Evolutionary conservation across 495 filamentous ascomycete species (phyloP).

Genomic region (Daldinia loculata): DNA sequence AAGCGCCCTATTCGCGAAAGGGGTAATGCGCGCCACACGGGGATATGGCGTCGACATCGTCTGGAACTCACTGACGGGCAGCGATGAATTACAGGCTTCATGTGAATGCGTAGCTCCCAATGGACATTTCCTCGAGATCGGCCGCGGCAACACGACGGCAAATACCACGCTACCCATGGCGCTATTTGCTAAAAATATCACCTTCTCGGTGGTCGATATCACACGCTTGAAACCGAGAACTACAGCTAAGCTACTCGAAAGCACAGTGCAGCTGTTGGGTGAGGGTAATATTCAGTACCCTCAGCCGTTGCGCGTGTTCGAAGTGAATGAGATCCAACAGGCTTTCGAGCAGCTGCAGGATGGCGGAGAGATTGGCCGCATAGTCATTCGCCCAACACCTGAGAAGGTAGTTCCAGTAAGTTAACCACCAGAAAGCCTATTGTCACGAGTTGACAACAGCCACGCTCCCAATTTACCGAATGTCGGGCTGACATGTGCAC

Average conservation of each 20-base stretch:
- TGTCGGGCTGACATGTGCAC: not conserved
- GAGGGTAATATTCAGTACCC: constrained; percentile 10
- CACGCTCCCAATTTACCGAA: not conserved
- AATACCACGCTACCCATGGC: constrained; percentile 10
- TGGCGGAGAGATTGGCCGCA: constrained; percentile 3
- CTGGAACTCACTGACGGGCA: constrained; percentile 1
- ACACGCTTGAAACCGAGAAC: not conserved
- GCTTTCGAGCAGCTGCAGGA: constrained; percentile 11
- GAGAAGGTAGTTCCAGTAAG: constrained; percentile 8
- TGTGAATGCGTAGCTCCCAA: constrained; percentile 6
- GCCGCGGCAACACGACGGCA: not conserved
- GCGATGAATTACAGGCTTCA: constrained; percentile 9
- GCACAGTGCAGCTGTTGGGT: constrained; percentile 1
- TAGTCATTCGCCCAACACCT: constrained; percentile 3
- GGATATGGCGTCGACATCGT: constrained; percentile 15
- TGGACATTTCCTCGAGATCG: constrained; percentile 12
- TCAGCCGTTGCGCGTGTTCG: constrained; percentile 1
- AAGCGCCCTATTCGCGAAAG: constrained; percentile 1
- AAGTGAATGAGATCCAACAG: not conserved
- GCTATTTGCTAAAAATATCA: constrained; percentile 6
- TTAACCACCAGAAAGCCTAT: not conserved
- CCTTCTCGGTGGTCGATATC: constrained; percentile 10
- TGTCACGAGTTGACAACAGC: not conserved
- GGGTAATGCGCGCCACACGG: constrained; percentile 4
- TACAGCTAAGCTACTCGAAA: not conserved